Base-by-base conservation (phyloP, 306 rosid species). In the Carpinus fangiana region DNA sequence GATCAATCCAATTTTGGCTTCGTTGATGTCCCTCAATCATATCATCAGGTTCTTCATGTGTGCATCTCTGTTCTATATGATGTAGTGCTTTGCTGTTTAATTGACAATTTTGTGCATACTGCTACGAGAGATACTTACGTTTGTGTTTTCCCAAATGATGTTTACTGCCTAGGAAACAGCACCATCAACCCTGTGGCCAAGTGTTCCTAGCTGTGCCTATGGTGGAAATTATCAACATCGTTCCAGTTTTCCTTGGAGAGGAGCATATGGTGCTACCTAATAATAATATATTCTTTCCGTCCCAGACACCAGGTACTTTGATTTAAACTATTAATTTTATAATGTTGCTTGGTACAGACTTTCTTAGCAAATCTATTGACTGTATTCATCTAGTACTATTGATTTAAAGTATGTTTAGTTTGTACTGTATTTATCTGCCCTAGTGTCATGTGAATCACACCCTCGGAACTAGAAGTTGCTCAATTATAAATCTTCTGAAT, bases 291-390 rank as follows among this genome's bases (percentile, higher is more conserved):
- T 96, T 93, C 88, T 83, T 93, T 85, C 98, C 98, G 61, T 72
- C 92, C 10, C 97, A 79, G 73, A 5, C 90, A 60, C 82, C 93
- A 90, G 99, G 98, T 96, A 86, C 12, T 36, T 73, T 59, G 6
- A 12, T 36, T 28, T n/a, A 26, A 34, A 23, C 26, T 23, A 23
- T 56, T 73, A 3, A 11, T 20, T 1, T 50, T 16, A 12, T 18
- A 9, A 23, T 64, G 51, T 41, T 45, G 1, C 54, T 65, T 18
- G 20, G 26, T 28, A 5, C 12, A 31, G 13, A 23, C 5, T 73
- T 38, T 23, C 43, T 73, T 55, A 55, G 43, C 55, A 46, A 53
- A 7, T 23, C 67, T 28, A 61, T 28, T 7, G 64, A 65, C 26
- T 23, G 26, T 23, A 23, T 23, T 23, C 26, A 23, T 23, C 26